These are phyloP conservation scores for Picea glauca DNA, from an alignment of 75 land plant species.

Conservation along the genomic window DNA sequence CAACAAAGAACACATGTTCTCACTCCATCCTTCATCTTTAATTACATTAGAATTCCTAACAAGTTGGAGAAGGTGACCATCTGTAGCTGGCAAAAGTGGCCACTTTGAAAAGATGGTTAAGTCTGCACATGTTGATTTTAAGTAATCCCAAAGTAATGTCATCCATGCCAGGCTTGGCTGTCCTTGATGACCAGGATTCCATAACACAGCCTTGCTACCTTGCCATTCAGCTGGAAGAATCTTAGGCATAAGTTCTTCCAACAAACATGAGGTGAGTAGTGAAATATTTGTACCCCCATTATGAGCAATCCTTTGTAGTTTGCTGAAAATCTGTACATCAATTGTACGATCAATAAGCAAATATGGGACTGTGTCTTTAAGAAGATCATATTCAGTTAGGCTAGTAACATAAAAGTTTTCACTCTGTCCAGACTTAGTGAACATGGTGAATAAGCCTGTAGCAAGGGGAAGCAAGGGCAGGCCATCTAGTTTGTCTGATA, in stretches of 20 bases:
- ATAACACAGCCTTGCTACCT: constrained; percentile 46
- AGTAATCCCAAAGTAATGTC: constrained; percentile 67
- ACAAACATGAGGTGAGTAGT: constrained; percentile 47
- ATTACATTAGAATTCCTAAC: constrained; percentile 59
- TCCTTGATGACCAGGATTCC: constrained; percentile 55
- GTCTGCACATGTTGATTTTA: constrained; percentile 55
- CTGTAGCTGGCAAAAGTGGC: constrained; percentile 81
- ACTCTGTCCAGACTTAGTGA: constrained; percentile 41
- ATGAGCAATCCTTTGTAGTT: constrained; percentile 55
- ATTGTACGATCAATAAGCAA: constrained; percentile 59
- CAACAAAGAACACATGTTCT: constrained; percentile 77
- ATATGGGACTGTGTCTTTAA: constrained; percentile 61
- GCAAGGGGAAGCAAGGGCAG: constrained; percentile 77
- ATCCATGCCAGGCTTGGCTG: constrained; percentile 89
- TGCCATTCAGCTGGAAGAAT: constrained; percentile 84
- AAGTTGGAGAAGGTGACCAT: constrained; percentile 55
- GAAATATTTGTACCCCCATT: constrained; percentile 50
- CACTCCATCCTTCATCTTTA: constrained; percentile 88
- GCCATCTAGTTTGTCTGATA: constrained; percentile 53
- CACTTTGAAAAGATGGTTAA: constrained; percentile 66
- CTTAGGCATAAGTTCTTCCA: constrained; percentile 63
- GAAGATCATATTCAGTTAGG: constrained; percentile 61
- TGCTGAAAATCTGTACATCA: constrained; percentile 39
- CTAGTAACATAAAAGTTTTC: constrained; percentile 64
- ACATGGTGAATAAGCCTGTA: constrained; percentile 56